These are phyloP conservation scores for Penicillium pulvis DNA, from an alignment of 495 filamentous ascomycete genomes.

Conservation along the genomic window DNA sequence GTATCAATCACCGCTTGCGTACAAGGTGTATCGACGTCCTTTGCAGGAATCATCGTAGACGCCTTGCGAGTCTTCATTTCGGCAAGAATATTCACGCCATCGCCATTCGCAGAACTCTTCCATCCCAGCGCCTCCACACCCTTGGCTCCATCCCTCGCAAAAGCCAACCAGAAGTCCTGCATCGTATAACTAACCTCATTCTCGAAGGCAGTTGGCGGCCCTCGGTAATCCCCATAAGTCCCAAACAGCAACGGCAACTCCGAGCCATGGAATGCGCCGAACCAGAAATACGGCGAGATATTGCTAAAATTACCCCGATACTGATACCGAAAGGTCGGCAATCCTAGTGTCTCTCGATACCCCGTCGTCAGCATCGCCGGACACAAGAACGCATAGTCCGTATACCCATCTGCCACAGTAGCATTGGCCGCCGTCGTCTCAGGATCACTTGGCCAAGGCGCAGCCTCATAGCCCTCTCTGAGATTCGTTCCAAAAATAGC, in stretches of 20 bases:
- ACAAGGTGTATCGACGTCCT: neutral
- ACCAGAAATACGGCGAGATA: conserved; percentile 1
- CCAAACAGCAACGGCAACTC: neutral
- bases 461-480: neutral
- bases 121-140: neutral
- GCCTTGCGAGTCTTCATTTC: neutral
- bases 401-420: neutral
- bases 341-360: neutral
- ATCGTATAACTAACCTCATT: conserved; percentile 2
- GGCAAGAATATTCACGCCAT: neutral
- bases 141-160: conserved; percentile 2
- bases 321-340: neutral
- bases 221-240: neutral
- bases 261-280: neutral
- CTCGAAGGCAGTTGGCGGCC: neutral
- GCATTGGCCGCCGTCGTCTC: neutral
- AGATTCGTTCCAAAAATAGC: neutral
- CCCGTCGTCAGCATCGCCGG: neutral
- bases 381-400: neutral
- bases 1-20: neutral
- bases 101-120: neutral
- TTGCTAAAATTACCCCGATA: conserved; percentile 1
- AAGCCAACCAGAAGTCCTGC: conserved; percentile 7
- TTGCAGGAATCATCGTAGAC: neutral
- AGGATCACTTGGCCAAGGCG: neutral